Base-by-base conservation (phyloP, 352 stramenopile species). In the Albugo laibachii region DNA sequence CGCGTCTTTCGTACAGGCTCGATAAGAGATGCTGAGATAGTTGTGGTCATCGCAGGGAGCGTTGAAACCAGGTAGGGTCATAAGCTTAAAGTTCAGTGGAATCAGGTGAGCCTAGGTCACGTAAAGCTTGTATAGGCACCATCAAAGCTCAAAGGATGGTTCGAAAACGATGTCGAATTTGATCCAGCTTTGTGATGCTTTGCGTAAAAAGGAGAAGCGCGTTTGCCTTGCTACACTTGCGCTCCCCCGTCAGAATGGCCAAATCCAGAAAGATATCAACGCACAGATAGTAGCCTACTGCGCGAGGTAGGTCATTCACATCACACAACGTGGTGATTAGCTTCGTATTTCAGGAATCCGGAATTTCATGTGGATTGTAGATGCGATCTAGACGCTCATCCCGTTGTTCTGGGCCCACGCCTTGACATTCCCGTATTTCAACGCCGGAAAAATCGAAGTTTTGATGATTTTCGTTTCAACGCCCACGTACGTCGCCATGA, bases 381-480 rank as follows among this genome's bases (percentile, higher is more conserved):
- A 54, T 85, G 72, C 2, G 60, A 70, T 24, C 65, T 45, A 5
- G 74, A 91, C 48, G 74, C 79, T 12, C 49, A 61, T 18, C 67
- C 69, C 1, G 61, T 86, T 14, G 62, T 83, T 48, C 57, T 85
- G n/a, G 72, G 69, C 1, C 74, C 77, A 1, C 70, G 68, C n/a
- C 63, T 91, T 42, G 74, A 83, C 45, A 76, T 57, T 47, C 84
- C 78, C 41, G 60, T 69, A 12, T 83, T 87, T 56, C 68, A 64
- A 37, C 72, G 74, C 13, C 55, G 76, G 6, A 73, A 54, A 15
- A 58, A 65, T 5, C 62, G 81, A 27, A 58, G 58, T 24, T 85
- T 67, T 57, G 77, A 91, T 53, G 62, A 67, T 31, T 86, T 72
- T 57, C 74, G 84, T 50, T 82, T 86, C 59, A 87, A 86, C 56